phyloP scores from a whole-genome alignment of 1,284 basidiomycete species.

The Rhodotorula glutinis region DNA sequence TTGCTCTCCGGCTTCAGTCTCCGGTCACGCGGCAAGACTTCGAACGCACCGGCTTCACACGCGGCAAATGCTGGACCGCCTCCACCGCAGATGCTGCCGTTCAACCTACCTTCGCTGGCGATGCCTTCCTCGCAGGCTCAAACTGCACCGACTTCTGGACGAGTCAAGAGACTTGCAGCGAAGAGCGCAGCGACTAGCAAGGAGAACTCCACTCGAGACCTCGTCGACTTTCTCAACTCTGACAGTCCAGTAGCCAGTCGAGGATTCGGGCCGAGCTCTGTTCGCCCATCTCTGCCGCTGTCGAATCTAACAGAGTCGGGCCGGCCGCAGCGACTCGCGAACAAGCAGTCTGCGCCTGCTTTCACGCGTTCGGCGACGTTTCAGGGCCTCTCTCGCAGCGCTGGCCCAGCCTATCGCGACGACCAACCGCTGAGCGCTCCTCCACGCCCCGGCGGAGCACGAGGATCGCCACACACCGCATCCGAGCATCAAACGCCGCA shows the following conservation, averaged over 20 bases:
- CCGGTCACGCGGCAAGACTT: background rate
- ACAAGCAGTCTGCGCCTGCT: too few relatives aligned
- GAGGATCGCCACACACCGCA: too few relatives aligned
- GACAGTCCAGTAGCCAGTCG: background rate
- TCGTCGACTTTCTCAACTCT: slow-evolving; percentile 16
- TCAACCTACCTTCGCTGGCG: background rate
- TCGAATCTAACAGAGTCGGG: too few relatives aligned
- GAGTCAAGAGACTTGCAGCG: background rate
- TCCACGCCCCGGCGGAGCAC: too few relatives aligned
- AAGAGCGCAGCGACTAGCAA: background rate
- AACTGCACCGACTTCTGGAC: background rate
- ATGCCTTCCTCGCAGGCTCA: background rate
- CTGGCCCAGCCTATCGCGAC: too few relatives aligned
- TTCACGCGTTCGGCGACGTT: too few relatives aligned
- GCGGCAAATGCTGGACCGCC: too few relatives aligned
- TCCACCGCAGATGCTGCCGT: background rate
- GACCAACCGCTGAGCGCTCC: too few relatives aligned
- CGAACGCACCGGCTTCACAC: background rate
- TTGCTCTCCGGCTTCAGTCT: slow-evolving; percentile 5
- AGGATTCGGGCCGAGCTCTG: background rate
- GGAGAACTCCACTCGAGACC: slow-evolving; percentile 4
- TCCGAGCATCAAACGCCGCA: too few relatives aligned
- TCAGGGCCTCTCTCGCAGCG: too few relatives aligned
- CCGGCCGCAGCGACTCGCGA: too few relatives aligned
- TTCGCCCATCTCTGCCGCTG: too few relatives aligned